Evolutionary conservation across 176 grass and related monocot species (phyloP).

Genomic region (Olyra latifolia): DNA sequence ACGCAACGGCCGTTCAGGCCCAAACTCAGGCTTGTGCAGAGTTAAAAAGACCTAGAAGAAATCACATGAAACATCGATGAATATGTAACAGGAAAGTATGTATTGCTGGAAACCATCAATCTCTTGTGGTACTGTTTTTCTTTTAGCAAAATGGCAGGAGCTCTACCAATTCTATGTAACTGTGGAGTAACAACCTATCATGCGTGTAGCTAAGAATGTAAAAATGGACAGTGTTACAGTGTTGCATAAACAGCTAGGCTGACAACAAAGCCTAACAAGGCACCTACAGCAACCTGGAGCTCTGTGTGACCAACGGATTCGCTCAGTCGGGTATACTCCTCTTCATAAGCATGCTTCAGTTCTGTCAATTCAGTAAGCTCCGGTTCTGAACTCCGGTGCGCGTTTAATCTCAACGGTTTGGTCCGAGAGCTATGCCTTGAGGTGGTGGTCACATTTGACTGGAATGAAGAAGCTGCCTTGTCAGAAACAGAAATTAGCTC

Average conservation of each 20-base stretch:
- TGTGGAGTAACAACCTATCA: background rate
- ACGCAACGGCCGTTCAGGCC: background rate
- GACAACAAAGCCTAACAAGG: slow-evolving; percentile 70
- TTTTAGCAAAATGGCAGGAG: too few relatives aligned
- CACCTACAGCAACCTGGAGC: slow-evolving; percentile 67
- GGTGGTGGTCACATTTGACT: slow-evolving; percentile 6
- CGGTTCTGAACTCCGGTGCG: background rate
- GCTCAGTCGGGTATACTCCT: slow-evolving; percentile 37
- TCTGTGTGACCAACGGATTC: slow-evolving; percentile 85
- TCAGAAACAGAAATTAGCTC: slow-evolving; percentile 35
- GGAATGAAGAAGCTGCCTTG: background rate
- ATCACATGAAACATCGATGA: background rate
- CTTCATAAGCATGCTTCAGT: slow-evolving; percentile 13
- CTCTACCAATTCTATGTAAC: background rate
- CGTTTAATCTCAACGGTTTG: background rate
- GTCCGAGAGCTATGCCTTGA: background rate
- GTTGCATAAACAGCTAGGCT: slow-evolving; percentile 52
- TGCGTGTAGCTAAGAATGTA: background rate
- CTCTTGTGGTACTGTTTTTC: background rate
- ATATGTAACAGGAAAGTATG: background rate
- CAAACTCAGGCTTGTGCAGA: background rate
- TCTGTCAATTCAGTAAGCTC: slow-evolving; percentile 18
- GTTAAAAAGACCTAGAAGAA: background rate
- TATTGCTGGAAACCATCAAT: background rate
- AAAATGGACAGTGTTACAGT: slow-evolving; percentile 45